phyloP scores from a whole-genome alignment of 2,329 filamentous ascomycete species.

The Delphinella strobiligena region DNA sequence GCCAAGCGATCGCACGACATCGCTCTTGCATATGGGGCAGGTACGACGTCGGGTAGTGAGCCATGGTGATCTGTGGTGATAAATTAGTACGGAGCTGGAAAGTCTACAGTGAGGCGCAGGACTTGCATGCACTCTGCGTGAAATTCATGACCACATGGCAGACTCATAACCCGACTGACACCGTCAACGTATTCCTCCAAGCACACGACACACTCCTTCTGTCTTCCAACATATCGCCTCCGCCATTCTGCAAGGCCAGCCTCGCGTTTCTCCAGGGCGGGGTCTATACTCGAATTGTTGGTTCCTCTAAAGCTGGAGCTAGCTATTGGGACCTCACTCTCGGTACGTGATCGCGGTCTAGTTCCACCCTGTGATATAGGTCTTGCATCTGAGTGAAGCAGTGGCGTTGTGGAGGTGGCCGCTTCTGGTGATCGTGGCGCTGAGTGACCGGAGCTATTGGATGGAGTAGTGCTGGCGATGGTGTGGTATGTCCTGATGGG shows the following conservation, averaged over 20 bases:
- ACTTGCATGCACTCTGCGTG: slow-evolving; percentile 97
- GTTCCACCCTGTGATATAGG: slow-evolving; percentile 34
- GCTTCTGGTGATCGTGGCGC: slow-evolving; percentile 4
- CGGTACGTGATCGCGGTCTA: slow-evolving; percentile 53
- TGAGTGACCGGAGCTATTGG: slow-evolving; percentile 32
- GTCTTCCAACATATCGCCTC: slow-evolving; percentile 49
- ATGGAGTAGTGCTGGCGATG: slow-evolving; percentile 50
- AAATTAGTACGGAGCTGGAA: slow-evolving; percentile 1
- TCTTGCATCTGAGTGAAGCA: slow-evolving; percentile 44
- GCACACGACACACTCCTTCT: slow-evolving; percentile 89
- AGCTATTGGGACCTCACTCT: slow-evolving; percentile 42
- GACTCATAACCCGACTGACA: slow-evolving; percentile 87
- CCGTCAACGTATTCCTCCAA: slow-evolving; percentile 94
- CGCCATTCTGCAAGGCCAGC: slow-evolving; percentile 39
- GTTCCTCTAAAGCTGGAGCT: slow-evolving; percentile 10
- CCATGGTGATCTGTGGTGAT: slow-evolving; percentile 70
- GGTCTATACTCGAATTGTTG: slow-evolving; percentile 19
- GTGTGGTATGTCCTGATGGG: slow-evolving; percentile 93
- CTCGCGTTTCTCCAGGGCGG: slow-evolving; percentile 41
- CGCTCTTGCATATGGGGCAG: slow-evolving; percentile 97
- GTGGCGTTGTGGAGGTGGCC: slow-evolving; percentile 53
- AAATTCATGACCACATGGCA: slow-evolving; percentile 96
- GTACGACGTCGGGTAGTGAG: slow-evolving; percentile 87
- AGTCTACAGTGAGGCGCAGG: too few relatives aligned
- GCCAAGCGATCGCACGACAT: slow-evolving; percentile 57